phyloP scores from a whole-genome alignment of 192 early-diverging fungal species.

The Kickxella alabastrina region DNA sequence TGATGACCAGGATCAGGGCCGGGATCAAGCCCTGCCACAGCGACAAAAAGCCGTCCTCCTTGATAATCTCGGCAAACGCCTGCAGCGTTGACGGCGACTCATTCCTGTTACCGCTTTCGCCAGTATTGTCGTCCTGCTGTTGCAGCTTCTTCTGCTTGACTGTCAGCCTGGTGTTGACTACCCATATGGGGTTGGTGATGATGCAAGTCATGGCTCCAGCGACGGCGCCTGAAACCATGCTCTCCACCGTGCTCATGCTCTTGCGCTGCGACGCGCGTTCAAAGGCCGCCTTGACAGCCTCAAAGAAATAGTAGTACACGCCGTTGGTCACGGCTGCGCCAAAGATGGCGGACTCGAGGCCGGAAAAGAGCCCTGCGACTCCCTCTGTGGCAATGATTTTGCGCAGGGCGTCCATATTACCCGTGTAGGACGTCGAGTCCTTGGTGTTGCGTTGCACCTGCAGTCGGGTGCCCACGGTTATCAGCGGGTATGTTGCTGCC shows the following conservation, averaged over 20 bases:
- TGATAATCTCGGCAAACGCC: conserved; percentile 73
- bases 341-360: conserved; percentile 90
- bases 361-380: conserved; percentile 84
- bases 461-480: conserved; percentile 73
- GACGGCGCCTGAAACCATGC: conserved; percentile 90
- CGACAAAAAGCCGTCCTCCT: conserved; percentile 79
- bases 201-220: conserved; percentile 78
- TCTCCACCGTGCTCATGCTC: conserved; percentile 77
- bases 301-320: conserved; percentile 84
- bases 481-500: conserved; percentile 90
- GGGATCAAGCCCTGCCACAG: conserved; percentile 93
- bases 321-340: conserved; percentile 96
- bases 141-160: conserved; percentile 66
- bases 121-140: conserved; percentile 42
- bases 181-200: conserved; percentile 98
- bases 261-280: conserved; percentile 63
- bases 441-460: conserved; percentile 71
- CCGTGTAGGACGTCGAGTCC: conserved; percentile 57
- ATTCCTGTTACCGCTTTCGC: conserved; percentile 39
- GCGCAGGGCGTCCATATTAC: conserved; percentile 67
- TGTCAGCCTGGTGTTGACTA: conserved; percentile 90
- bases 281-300: conserved; percentile 80
- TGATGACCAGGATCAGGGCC: conserved; percentile 96
- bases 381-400: conserved; percentile 92
- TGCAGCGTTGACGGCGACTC: conserved; percentile 47